Evolutionary conservation across 139 green algal genomes (phyloP).

Genomic region (Microglena sp.): DNA sequence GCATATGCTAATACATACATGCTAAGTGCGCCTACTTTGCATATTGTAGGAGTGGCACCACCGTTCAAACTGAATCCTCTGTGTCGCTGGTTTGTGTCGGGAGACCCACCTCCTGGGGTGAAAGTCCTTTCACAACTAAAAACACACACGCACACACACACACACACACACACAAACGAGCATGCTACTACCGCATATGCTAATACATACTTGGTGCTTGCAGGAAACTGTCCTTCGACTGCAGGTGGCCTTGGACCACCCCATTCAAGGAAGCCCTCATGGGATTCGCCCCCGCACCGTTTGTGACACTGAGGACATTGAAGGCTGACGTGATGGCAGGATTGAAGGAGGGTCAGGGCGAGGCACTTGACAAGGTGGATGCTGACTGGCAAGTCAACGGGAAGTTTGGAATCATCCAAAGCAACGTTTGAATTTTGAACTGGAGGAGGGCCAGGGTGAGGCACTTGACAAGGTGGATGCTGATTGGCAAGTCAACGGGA

Average conservation of each 20-base stretch:
- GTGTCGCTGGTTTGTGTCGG: too few relatives aligned
- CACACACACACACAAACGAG: too few relatives aligned
- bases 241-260: constrained; percentile 35
- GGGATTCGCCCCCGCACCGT: constrained; percentile 22
- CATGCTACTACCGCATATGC: neutral
- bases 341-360: constrained; percentile 19
- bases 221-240: constrained; percentile 39
- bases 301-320: constrained; percentile 38
- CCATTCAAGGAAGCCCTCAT: constrained; percentile 20
- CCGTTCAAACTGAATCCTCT: too few relatives aligned
- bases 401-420: constrained; percentile 44
- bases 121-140: too few relatives aligned
- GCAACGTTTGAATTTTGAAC: neutral
- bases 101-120: too few relatives aligned
- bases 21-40: too few relatives aligned
- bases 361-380: constrained; percentile 13
- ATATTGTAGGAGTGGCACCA: too few relatives aligned
- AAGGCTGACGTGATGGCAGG: constrained; percentile 47
- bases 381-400: constrained; percentile 40
- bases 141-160: too few relatives aligned
- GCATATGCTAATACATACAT: neutral
- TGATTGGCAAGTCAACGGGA: constrained; percentile 43
- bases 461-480: constrained; percentile 10
- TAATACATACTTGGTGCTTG: neutral
- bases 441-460: neutral